Base-by-base conservation (phyloP, 202 grass and related monocot genomes). In the Schoenoplectus triqueter region DNA sequence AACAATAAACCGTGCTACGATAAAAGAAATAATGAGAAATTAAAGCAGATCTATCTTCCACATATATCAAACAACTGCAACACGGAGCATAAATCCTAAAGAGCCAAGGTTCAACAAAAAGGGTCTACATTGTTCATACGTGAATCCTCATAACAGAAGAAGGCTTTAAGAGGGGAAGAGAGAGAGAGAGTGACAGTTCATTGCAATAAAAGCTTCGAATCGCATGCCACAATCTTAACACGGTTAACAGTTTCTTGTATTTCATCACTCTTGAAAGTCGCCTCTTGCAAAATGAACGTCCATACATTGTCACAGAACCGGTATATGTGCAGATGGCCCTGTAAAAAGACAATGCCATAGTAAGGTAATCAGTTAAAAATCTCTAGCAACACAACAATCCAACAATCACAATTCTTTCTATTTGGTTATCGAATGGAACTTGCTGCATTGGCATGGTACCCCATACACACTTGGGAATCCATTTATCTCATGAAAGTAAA, bases 271-370 rank as follows among this genome's bases (percentile, higher is more conserved):
- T 92, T 92, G 88, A 98, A 93, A 14, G 50, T 70, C 73, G 91
- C 90, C 39, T 98, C 92, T 77, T 86, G 76, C 49, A 98, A 88
- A 73, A 94, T 90, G 87, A 94, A 97, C 5, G 92, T 97, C 92
- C 94, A 97, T 66, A 97, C 93, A 66, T 98, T 95, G 80, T 98
- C 95, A 40, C 95, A 98, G 76, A 95, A 98, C 88, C 96, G 91
- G 86, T 97, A 97, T 17, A 90, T 94, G 90, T 91, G 94, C 68
- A 97, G 86, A 89, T 97, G 90, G 14, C 94, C 94, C 94, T 94
- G 85, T 40, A 20, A 79, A 85, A 67, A 69, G 82, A 68, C 47
- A 87, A 79, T 6, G 66, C 20, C 10, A 76, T 0, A 75, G 47
- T 76, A 52, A 39, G 14, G 1, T 68, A 14, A 75, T 22, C 6